Conservation (phyloP, 441 rosid genomes). For the Gossypium lobatum region DNA sequence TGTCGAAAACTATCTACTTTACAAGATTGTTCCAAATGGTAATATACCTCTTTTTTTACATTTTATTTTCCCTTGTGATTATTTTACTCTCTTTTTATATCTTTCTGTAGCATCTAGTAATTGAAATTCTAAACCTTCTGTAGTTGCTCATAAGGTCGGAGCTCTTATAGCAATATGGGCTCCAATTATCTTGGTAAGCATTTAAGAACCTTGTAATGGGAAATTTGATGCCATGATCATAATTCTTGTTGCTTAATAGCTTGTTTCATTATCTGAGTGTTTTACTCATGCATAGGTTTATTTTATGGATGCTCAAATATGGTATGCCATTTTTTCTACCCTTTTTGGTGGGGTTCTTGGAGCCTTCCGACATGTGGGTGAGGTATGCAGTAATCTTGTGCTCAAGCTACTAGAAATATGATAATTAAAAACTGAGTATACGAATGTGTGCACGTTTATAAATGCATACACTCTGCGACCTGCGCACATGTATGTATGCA, state of each 20-base stretch:
- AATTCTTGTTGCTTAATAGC: not conserved
- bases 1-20: slow-evolving; percentile 61
- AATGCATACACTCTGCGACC: not conserved
- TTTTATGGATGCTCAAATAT: slow-evolving; percentile 93
- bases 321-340: slow-evolving; percentile 94
- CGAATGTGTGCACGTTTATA: not conserved
- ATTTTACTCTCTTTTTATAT: slow-evolving; percentile 9
- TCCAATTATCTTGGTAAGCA: slow-evolving; percentile 70
- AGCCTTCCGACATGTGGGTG: slow-evolving; percentile 94
- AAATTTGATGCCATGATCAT: not conserved
- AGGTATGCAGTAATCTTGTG: slow-evolving; percentile 46
- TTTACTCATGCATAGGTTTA: slow-evolving; percentile 53
- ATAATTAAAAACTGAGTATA: not conserved
- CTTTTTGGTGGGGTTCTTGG: slow-evolving; percentile 94
- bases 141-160: slow-evolving; percentile 73
- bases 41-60: slow-evolving; percentile 11
- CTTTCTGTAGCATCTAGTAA: slow-evolving; percentile 16
- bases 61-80: not conserved
- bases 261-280: slow-evolving; percentile 16
- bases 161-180: slow-evolving; percentile 92
- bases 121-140: slow-evolving; percentile 26
- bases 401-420: not conserved
- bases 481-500: not conserved
- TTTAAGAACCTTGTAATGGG: slow-evolving; percentile 1
- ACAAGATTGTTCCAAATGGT: slow-evolving; percentile 83